Evolutionary conservation across 768 basidiomycete species (phyloP).

Genomic region (Cantharellus anzutake): DNA sequence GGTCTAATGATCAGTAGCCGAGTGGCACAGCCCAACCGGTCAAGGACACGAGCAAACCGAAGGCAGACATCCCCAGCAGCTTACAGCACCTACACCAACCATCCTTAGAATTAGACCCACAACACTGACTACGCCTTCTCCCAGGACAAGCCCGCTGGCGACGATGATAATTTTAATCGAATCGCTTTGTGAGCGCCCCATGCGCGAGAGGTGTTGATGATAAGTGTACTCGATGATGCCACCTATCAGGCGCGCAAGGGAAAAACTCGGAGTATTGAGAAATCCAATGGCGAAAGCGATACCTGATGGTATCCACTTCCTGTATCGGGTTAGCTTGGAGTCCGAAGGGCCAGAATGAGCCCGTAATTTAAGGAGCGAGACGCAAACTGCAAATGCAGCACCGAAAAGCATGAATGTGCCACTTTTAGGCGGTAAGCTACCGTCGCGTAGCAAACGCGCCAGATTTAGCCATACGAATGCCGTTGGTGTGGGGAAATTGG

Average conservation of each 20-base stretch:
- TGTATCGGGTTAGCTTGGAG: conserved; percentile 29
- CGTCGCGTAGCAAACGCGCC: conserved; percentile 58
- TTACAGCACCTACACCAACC: conserved; percentile 50
- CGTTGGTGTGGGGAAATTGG: conserved; percentile 89
- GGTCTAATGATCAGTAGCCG: too few relatives aligned
- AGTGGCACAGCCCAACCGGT: background rate
- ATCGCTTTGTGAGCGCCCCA: conserved; percentile 10
- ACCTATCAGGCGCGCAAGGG: conserved; percentile 76
- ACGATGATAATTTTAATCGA: conserved; percentile 59
- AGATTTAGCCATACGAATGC: conserved; percentile 85
- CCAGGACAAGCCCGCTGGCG: conserved; percentile 89
- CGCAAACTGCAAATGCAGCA: conserved; percentile 45
- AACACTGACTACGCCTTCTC: conserved; percentile 82
- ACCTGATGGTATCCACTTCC: conserved; percentile 79
- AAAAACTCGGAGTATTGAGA: conserved; percentile 88
- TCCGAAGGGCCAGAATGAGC: conserved; percentile 15
- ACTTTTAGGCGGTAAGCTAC: conserved; percentile 60
- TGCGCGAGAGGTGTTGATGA: conserved; percentile 25
- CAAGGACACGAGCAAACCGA: background rate
- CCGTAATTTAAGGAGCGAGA: conserved; percentile 49
- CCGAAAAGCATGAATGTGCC: conserved; percentile 63
- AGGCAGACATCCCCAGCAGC: conserved; percentile 64
- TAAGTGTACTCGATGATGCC: conserved; percentile 65
- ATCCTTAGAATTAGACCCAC: conserved; percentile 56
- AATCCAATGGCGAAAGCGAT: conserved; percentile 93